Evolutionary conservation across 306 rosid genomes (phyloP), one percentile per base, ranked within the genome.

Genomic region (Quercus wislizeni): DNA sequence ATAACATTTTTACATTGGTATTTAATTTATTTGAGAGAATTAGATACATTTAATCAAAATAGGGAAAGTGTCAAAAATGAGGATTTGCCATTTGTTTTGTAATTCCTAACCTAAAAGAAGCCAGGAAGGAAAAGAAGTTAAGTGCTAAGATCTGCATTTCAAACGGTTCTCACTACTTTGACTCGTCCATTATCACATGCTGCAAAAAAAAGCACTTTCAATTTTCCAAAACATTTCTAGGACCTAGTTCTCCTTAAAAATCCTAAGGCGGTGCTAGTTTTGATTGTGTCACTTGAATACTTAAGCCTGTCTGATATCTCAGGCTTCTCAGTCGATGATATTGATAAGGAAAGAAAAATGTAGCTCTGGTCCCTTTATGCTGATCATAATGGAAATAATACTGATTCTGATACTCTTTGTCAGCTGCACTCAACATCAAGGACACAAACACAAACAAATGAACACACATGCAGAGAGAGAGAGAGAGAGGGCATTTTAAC

Each of bases 401-500:
- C 41, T 35, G 17, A 64, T 9, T 8, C 46, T 49, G 54, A 18
- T 49, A 55, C 46, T 13, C 18, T n/a, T 70, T 10, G 15, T 28
- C 8, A 5, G 69, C 18, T 63, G 69, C 21, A 63, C 17, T n/a
- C 38, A 46, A 28, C 71, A 71, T 58, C 67, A 81, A 33, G 69
- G 41, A 63, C 43, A 27, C 17, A 19, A 0, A 10, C 14, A 57
- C 78, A 10, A 12, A 64, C 80, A 52, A 4, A 74, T 2, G 61
- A 55, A 69, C 19, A 59, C 38, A 30, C 21, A 73, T 23, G 64
- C 58, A 58, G 56, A 56, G 31, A 18, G 43, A 55, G 69, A 55
- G 69, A 67, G 41, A 20, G 51, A 58, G 54, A 7, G 69, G 20
- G 63, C 73, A 56, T 35, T 56, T 84, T 23, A 71, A 75, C 61